These are phyloP conservation scores for Trichosporon inkin DNA, from an alignment of 1,284 basidiomycete species.

Conservation along the genomic window DNA sequence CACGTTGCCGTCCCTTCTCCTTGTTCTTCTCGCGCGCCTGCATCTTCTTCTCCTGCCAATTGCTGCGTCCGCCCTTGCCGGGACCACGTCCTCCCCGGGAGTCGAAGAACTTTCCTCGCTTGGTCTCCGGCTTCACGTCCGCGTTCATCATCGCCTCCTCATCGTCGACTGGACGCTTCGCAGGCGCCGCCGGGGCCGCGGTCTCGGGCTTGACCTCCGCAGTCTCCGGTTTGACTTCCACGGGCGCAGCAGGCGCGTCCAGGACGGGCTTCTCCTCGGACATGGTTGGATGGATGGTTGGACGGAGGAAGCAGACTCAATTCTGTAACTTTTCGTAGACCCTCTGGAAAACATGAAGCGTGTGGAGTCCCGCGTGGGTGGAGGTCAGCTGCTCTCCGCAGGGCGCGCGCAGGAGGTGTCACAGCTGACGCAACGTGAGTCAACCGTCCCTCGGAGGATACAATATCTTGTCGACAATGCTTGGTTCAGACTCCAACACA, in stretches of 20 bases:
- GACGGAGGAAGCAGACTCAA: not conserved
- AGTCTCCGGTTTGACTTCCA: not conserved
- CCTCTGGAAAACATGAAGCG: not conserved
- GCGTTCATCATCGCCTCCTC: conserved; percentile 22
- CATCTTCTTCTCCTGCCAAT: not conserved
- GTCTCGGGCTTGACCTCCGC: not conserved
- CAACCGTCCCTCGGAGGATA: not conserved
- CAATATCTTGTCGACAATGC: not conserved
- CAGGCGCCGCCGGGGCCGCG: not conserved
- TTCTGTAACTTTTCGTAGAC: not conserved
- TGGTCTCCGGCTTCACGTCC: not conserved
- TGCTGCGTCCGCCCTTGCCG: conserved; percentile 6
- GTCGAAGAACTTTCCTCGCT: conserved; percentile 4
- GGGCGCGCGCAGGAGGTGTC: too few species aligned
- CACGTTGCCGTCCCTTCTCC: conserved; percentile 13
- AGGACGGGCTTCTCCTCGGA: conserved; percentile 9
- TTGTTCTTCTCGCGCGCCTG: conserved; percentile 9
- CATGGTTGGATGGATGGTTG: conserved; percentile 4
- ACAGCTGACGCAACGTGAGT: not conserved
- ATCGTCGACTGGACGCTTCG: not conserved
- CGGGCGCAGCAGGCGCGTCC: too few species aligned
- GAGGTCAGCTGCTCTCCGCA: not conserved
- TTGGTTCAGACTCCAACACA: not conserved
- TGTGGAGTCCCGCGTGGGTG: conserved; percentile 4
- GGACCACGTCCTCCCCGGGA: not conserved